These are phyloP conservation scores for Apiospora aurea DNA, from an alignment of 2,329 filamentous ascomycete species.

Conservation along the genomic window DNA sequence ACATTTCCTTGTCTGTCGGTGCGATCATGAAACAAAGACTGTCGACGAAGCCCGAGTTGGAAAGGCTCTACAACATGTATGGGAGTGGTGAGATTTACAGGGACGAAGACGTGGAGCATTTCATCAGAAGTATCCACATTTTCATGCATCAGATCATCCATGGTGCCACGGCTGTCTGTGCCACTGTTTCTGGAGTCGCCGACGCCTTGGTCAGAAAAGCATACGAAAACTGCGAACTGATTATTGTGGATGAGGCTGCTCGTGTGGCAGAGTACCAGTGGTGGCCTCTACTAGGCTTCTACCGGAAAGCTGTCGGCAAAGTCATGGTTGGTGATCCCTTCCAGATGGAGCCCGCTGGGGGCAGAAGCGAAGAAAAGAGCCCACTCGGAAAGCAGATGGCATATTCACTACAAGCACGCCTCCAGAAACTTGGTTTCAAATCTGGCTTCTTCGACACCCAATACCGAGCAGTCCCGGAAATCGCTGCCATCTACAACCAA, in stretches of 20 bases:
- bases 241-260: constrained; percentile 23
- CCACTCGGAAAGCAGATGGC: not conserved
- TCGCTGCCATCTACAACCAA: constrained; percentile 15
- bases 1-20: constrained; percentile 4
- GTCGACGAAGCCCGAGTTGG: not conserved
- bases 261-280: constrained; percentile 20
- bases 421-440: not conserved
- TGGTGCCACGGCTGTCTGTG: not conserved
- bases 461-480: constrained; percentile 11
- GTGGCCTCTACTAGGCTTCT: constrained; percentile 21
- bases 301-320: not conserved
- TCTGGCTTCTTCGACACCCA: not conserved
- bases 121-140: not conserved
- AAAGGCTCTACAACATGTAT: not conserved
- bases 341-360: not conserved
- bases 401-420: constrained; percentile 9
- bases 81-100: not conserved
- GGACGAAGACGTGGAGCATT: not conserved
- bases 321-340: constrained; percentile 22
- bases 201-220: not conserved
- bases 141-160: not conserved
- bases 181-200: constrained; percentile 10
- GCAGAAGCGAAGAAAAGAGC: not conserved
- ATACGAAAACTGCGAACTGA: constrained; percentile 1
- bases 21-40: not conserved